These are phyloP conservation scores for Haplosporangium gracile DNA, from an alignment of 192 early-diverging fungal genomes.

Conservation along the genomic window DNA sequence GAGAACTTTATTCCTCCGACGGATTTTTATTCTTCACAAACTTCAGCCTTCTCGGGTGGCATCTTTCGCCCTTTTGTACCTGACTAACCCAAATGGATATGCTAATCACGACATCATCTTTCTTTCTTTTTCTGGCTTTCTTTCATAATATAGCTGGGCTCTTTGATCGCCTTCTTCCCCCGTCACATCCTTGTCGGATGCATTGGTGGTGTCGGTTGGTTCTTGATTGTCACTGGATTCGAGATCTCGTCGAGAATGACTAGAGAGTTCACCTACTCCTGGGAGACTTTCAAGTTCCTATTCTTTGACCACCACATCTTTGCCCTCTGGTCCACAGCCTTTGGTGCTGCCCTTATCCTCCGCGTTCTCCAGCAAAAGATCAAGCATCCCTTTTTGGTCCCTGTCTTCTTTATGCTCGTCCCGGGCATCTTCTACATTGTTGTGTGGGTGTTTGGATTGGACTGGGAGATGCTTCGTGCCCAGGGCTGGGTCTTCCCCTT, in stretches of 20 bases:
- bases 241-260: slow-evolving; percentile 77
- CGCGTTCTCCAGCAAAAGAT: slow-evolving; percentile 78
- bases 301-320: slow-evolving; percentile 75
- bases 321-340: slow-evolving; percentile 83
- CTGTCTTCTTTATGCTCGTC: slow-evolving; percentile 88
- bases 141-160: slow-evolving; percentile 65
- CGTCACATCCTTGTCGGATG: slow-evolving; percentile 96
- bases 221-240: slow-evolving; percentile 91
- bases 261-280: slow-evolving; percentile 59
- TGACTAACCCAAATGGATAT: slow-evolving; percentile 4
- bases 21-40: slow-evolving; percentile 62
- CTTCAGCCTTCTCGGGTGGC: slow-evolving; percentile 1
- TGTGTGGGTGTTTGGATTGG: slow-evolving; percentile 69
- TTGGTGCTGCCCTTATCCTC: slow-evolving; percentile 77
- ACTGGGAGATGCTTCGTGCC: slow-evolving; percentile 75
- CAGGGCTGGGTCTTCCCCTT: slow-evolving; percentile 89
- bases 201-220: slow-evolving; percentile 96
- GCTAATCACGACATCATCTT: slow-evolving; percentile 21
- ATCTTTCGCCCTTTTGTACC: not conserved
- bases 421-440: slow-evolving; percentile 83
- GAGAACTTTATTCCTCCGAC: slow-evolving; percentile 2
- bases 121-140: not conserved
- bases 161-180: slow-evolving; percentile 86
- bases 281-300: slow-evolving; percentile 72
- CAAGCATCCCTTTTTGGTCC: slow-evolving; percentile 88